Percentiles rank a stretch among this genome's conserved stretches.
Conservation (phyloP, 2,329 filamentous ascomycete genomes). For the Neopestalotiopsis sp. region DNA sequence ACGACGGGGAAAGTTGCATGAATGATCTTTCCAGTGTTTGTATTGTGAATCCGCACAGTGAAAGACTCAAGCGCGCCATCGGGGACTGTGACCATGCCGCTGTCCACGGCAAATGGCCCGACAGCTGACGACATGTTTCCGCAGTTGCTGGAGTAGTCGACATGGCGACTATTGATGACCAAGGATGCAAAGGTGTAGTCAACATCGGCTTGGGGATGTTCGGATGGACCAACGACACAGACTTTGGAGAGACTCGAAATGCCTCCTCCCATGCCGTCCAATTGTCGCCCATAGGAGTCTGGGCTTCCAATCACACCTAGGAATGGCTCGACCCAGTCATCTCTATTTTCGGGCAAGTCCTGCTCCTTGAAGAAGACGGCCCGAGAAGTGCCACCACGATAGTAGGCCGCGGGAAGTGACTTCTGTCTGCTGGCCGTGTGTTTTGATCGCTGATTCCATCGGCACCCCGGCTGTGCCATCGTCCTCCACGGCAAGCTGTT, state of each 20-base stretch:
- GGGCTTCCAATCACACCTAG: not conserved
- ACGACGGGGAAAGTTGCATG: conserved; percentile 59
- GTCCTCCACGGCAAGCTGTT: not conserved
- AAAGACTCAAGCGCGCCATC: conserved; percentile 40
- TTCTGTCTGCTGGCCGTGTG: not conserved
- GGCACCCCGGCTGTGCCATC: not conserved
- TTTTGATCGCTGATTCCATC: not conserved
- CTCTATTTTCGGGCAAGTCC: not conserved
- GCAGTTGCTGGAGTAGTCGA: conserved; percentile 74
- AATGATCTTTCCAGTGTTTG: conserved; percentile 72
- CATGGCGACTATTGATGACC: conserved; percentile 62
- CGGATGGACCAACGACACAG: not conserved
- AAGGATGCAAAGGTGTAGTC: conserved; percentile 76
- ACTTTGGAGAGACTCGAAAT: not conserved
- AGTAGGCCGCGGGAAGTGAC: not conserved
- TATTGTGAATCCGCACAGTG: conserved; percentile 69
- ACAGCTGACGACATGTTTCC: conserved; percentile 76
- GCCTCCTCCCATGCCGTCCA: not conserved
- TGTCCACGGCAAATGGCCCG: conserved; percentile 65
- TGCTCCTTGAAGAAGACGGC: not conserved
- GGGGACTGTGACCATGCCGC: not conserved
- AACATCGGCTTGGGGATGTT: conserved; percentile 50
- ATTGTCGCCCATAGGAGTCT: not conserved
- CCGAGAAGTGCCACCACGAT: not conserved
- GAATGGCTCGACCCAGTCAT: not conserved